These are phyloP conservation scores for Hanseniaspora lachancei DNA, from an alignment of 805 yeast genomes.

Conservation along the genomic window DNA sequence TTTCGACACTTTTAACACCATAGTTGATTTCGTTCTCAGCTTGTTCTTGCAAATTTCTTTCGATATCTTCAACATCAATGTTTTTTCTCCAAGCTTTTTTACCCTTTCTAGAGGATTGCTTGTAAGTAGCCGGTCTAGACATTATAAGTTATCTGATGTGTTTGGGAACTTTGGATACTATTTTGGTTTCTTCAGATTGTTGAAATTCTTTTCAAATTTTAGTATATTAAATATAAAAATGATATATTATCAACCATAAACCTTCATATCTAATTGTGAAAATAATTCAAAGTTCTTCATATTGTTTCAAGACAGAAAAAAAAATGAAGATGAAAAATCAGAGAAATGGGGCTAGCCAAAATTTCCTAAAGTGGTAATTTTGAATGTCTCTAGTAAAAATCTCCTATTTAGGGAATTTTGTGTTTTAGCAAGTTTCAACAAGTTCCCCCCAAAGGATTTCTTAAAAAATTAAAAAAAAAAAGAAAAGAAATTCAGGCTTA, in stretches of 20 bases:
- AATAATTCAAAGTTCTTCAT: too few species aligned
- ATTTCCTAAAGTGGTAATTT: background rate
- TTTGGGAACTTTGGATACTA: background rate
- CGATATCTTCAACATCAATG: conserved; percentile 72
- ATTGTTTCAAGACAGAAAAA: background rate
- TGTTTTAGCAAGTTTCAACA: background rate
- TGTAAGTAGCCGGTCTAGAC: conserved; percentile 41
- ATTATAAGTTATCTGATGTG: background rate
- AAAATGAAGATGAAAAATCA: background rate
- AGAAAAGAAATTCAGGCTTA: background rate
- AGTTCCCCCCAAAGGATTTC: too few species aligned
- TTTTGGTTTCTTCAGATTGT: background rate
- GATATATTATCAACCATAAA: too few species aligned
- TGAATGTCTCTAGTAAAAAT: background rate
- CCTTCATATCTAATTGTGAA: too few species aligned
- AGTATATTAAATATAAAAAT: too few species aligned
- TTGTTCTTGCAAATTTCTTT: conserved; percentile 51
- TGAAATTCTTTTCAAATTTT: too few species aligned
- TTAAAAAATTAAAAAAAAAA: background rate
- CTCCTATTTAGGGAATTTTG: background rate
- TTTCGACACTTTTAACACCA: conserved; percentile 23
- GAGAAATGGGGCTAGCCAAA: background rate
- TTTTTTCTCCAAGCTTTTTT: conserved; percentile 94
- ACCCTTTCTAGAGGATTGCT: conserved; percentile 79
- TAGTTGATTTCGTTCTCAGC: conserved; percentile 42